Percentiles rank a stretch among this genome's conserved stretches.
Evolutionary conservation across 2,329 filamentous ascomycete species (phyloP).

Genomic region (Cryphonectria parasitica): DNA sequence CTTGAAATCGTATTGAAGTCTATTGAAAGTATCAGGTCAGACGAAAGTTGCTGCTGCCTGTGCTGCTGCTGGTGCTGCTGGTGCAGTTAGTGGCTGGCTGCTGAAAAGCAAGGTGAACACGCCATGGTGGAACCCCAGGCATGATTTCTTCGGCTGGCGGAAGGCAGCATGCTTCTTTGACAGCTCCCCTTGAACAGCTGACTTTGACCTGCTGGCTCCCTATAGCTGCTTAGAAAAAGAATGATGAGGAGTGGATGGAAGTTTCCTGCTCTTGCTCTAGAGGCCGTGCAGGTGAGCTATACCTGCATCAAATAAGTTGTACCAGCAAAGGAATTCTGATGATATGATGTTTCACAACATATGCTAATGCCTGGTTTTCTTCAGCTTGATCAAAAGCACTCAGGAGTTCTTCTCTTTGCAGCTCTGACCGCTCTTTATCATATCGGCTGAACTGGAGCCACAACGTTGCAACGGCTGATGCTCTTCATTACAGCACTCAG

Average conservation of each 20-base stretch:
- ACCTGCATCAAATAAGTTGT: neutral
- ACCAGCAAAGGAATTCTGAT: neutral
- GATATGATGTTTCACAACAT: neutral
- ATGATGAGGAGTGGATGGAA: neutral
- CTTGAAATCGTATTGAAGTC: neutral
- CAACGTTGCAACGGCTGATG: neutral
- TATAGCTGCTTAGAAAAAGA: neutral
- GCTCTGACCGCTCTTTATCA: neutral
- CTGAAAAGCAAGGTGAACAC: neutral
- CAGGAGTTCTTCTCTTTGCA: neutral
- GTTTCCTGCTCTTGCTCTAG: neutral
- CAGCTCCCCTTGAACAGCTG: neutral
- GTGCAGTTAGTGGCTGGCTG: neutral
- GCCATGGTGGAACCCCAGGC: neutral
- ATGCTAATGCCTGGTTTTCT: neutral
- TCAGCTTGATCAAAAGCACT: neutral
- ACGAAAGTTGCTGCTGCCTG: neutral
- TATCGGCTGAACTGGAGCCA: neutral
- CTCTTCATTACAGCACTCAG: neutral
- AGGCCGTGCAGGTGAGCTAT: neutral
- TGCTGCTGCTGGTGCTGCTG: neutral
- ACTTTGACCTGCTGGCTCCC: neutral
- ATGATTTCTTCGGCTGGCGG: neutral
- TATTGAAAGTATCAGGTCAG: neutral
- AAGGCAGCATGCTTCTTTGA: neutral